Evolutionary conservation across 306 rosid genomes (phyloP), one percentile per base, ranked within the genome.

Genomic region (Coriaria nepalensis): DNA sequence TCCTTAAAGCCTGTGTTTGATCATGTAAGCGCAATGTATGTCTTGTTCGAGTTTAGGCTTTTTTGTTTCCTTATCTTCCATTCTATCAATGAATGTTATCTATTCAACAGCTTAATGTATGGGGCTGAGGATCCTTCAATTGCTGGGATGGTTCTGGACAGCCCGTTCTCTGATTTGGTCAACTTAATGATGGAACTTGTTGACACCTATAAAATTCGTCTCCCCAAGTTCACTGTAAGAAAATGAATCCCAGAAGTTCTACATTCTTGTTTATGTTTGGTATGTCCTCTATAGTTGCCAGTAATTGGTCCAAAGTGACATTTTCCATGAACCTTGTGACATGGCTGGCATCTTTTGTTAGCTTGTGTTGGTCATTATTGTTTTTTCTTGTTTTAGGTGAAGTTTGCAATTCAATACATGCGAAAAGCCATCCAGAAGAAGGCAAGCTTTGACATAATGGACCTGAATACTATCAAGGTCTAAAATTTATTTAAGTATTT

Each of bases 41-140:
- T n/a, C n/a, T n/a, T n/a, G n/a, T n/a, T n/a, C n/a, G n/a, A n/a
- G n/a, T n/a, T n/a, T n/a, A n/a, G n/a, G n/a, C n/a, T n/a, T n/a
- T n/a, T n/a, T n/a, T n/a, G n/a, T n/a, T n/a, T n/a, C n/a, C n/a
- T n/a, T n/a, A n/a, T n/a, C n/a, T n/a, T n/a, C n/a, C n/a, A n/a
- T n/a, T n/a, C n/a, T n/a, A n/a, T n/a, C n/a, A n/a, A n/a, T n/a
- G n/a, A n/a, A n/a, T n/a, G n/a, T n/a, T n/a, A n/a, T n/a, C n/a
- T n/a, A n/a, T n/a, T n/a, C n/a, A n/a, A n/a, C n/a, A n/a, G n/a
- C 83, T 92, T 90, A 57, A 70, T 85, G 86, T 90, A 85, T 75
- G 95, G 93, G 55, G 81, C 94, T 39, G 98, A 82, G 72, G 94
- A 90, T 73, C 98, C 96, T 77, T 90, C 98, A 45, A 85, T 90